phyloP scores from a whole-genome alignment of 176 grass and related monocot species.

The barley (Hordeum vulgare) region DNA sequence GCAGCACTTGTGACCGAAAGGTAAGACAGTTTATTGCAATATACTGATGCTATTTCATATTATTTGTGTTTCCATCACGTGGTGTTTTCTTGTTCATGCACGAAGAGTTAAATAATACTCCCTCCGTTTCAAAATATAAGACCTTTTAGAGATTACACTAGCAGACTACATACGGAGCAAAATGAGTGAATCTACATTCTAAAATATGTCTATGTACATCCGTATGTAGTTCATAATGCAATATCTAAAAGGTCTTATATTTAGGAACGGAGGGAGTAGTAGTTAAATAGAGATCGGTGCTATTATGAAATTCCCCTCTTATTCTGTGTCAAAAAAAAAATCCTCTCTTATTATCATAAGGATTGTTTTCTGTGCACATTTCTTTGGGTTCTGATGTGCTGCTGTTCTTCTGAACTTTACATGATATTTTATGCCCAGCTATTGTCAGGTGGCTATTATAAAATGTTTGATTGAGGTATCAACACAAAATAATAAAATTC shows the following conservation, averaged over 20 bases:
- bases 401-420: neutral
- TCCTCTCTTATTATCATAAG: neutral
- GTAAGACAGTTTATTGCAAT: neutral
- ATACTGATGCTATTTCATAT: neutral
- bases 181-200: too few relatives aligned
- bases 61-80: neutral
- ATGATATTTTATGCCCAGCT: neutral
- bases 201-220: too few relatives aligned
- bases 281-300: neutral
- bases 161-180: too few relatives aligned
- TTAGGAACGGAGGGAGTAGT: too few relatives aligned
- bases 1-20: neutral
- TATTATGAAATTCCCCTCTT: neutral
- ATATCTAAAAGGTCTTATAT: too few relatives aligned
- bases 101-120: neutral
- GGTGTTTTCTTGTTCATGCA: slow-evolving; percentile 13
- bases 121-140: too few relatives aligned
- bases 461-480: neutral
- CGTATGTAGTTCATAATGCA: too few relatives aligned
- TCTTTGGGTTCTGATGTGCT: neutral
- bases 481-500: neutral
- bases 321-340: too few relatives aligned
- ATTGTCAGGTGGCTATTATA: slow-evolving; percentile 4
- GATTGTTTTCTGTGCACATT: neutral
- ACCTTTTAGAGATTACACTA: too few relatives aligned